phyloP scores from a whole-genome alignment of 2,329 filamentous ascomycete species.

The Botryotinia globosa region DNA sequence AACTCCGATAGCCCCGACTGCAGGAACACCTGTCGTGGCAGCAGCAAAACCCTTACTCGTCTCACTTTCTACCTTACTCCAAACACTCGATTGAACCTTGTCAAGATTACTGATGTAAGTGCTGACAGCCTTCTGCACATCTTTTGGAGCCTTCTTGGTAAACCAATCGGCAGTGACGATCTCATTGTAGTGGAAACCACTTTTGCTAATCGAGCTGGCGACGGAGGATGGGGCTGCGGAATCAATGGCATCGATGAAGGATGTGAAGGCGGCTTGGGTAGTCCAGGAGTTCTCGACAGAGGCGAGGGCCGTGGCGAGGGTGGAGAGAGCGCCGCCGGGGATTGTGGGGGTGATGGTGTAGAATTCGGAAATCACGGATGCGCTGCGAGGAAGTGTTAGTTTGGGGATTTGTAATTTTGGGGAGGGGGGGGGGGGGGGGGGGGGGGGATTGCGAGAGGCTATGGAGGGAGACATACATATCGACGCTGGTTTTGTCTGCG shows the following conservation, averaged over 20 bases:
- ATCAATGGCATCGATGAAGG: conserved; percentile 22
- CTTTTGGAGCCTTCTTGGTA: conserved; percentile 26
- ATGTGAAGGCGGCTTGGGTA: neutral
- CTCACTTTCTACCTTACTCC: conserved; percentile 26
- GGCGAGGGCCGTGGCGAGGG: conserved; percentile 24
- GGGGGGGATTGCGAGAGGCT: neutral
- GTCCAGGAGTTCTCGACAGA: neutral
- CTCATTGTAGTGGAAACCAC: conserved; percentile 21
- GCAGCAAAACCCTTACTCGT: conserved; percentile 23
- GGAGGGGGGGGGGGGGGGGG: too few relatives aligned
- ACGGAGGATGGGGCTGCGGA: conserved; percentile 26
- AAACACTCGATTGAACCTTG: conserved; percentile 16
- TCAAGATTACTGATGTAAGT: conserved; percentile 23
- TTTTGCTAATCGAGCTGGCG: conserved; percentile 17
- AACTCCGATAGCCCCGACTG: conserved; percentile 23
- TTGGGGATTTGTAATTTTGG: neutral
- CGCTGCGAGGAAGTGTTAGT: conserved; percentile 18
- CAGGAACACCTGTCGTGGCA: conserved; percentile 12
- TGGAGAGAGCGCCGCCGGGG: conserved; percentile 27
- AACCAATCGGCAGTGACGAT: conserved; percentile 29
- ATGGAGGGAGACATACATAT: conserved; percentile 26
- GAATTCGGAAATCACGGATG: conserved; percentile 28
- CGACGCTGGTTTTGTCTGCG: conserved; percentile 16
- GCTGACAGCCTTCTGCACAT: conserved; percentile 25
- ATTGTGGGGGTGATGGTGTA: conserved; percentile 27